Conservation (phyloP, 2,329 filamentous ascomycete genomes). For the Raffaelea ambrosiae region DNA sequence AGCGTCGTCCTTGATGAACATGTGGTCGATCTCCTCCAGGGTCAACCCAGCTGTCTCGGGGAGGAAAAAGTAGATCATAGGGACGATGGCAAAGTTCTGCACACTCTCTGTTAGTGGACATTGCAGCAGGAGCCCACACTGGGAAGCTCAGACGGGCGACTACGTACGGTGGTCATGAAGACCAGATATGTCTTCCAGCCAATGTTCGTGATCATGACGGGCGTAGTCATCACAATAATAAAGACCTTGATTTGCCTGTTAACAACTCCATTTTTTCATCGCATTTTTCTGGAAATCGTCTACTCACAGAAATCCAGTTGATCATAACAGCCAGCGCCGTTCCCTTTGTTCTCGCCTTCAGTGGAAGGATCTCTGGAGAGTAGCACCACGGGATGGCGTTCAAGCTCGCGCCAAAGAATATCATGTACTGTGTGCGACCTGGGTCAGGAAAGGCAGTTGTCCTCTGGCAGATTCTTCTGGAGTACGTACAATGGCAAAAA, state of each 20-base stretch:
- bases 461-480: neutral
- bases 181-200: constrained; percentile 44
- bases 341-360: neutral
- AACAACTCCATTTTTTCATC: too few relatives aligned
- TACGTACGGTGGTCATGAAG: constrained; percentile 39
- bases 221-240: constrained; percentile 42
- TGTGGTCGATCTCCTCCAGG: constrained; percentile 42
- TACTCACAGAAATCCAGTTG: constrained; percentile 20
- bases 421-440: neutral
- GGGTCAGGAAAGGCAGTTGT: too few relatives aligned
- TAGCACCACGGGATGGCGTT: neutral
- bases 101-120: too few relatives aligned
- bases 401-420: neutral
- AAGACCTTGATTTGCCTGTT: too few relatives aligned
- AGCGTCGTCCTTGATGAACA: too few relatives aligned
- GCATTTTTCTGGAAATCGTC: too few relatives aligned
- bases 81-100: constrained; percentile 36
- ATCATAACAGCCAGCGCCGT: neutral
- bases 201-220: constrained; percentile 36
- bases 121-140: too few relatives aligned
- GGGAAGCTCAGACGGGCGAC: too few relatives aligned
- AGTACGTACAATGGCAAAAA: neutral
- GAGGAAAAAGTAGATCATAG: constrained; percentile 36
- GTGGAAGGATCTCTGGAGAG: neutral
- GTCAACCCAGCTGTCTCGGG: constrained; percentile 42